These are phyloP conservation scores for Cryphonectria carpinicola DNA, from an alignment of 2,329 filamentous ascomycete genomes.

Conservation along the genomic window DNA sequence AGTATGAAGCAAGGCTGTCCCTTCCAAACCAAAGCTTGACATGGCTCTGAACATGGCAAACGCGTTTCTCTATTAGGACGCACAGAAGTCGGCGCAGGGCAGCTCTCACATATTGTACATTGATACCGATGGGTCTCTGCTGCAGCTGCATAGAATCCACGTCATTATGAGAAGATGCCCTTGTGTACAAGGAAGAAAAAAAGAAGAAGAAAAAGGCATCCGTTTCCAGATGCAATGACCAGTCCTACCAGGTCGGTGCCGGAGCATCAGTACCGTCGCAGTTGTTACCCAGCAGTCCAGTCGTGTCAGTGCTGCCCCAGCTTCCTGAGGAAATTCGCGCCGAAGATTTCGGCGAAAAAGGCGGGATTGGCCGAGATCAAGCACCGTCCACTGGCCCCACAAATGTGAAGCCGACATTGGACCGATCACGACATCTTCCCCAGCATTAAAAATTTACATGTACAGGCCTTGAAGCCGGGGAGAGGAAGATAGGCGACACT, in stretches of 20 bases:
- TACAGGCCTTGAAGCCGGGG: slow-evolving; percentile 5
- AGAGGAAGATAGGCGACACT: slow-evolving; percentile 17
- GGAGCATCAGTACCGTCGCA: neutral
- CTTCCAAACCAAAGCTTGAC: neutral
- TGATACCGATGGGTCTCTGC: neutral
- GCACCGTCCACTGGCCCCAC: slow-evolving; percentile 20
- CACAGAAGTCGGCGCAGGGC: neutral
- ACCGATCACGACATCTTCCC: slow-evolving; percentile 24
- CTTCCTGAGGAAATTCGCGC: slow-evolving; percentile 10
- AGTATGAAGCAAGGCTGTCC: neutral
- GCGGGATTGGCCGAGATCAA: slow-evolving; percentile 28
- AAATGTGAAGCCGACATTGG: slow-evolving; percentile 25
- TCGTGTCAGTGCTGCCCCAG: neutral
- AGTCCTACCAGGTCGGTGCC: neutral
- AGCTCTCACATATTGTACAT: neutral
- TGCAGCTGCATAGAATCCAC: neutral
- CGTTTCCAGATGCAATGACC: neutral
- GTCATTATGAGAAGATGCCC: neutral
- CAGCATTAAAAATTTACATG: slow-evolving; percentile 22
- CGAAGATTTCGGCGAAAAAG: slow-evolving; percentile 28
- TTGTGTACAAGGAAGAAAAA: neutral
- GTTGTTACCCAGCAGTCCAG: neutral
- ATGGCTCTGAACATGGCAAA: neutral
- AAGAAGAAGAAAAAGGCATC: neutral
- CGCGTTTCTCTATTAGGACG: neutral